A percentile compares a stretch with the other conserved stretches of the same genome.
Evolutionary conservation across 2,329 filamentous ascomycete genomes (phyloP).

Genomic region (Ceratocystis alfenasii): DNA sequence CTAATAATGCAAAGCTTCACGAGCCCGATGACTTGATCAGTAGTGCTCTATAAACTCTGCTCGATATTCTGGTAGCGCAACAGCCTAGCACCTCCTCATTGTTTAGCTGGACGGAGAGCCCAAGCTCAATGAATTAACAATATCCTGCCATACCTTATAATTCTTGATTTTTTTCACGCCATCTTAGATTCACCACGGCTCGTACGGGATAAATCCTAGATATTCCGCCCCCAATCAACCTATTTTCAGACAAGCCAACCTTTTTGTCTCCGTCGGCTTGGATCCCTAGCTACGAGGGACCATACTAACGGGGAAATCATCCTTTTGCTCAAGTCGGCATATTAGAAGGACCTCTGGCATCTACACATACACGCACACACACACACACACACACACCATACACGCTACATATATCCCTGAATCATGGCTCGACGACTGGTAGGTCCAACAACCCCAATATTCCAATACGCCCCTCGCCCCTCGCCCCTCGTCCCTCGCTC

Average conservation of each 20-base stretch:
- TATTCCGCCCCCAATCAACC: background rate
- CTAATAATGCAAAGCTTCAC: background rate
- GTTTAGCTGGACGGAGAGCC: background rate
- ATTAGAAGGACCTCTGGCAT: background rate
- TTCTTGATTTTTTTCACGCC: background rate
- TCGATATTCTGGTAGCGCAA: background rate
- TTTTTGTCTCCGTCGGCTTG: background rate
- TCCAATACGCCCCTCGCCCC: background rate
- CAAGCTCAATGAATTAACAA: background rate
- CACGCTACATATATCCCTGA: background rate
- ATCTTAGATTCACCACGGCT: background rate
- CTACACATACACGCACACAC: background rate
- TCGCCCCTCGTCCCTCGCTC: background rate
- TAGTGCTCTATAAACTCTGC: constrained; percentile 5
- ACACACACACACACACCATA: too few relatives aligned
- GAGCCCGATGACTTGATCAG: constrained; percentile 5
- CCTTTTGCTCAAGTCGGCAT: background rate
- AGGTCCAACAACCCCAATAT: background rate
- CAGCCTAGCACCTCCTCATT: background rate
- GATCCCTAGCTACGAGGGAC: background rate
- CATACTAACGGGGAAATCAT: background rate
- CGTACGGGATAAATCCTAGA: background rate
- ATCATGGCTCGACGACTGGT: constrained; percentile 19
- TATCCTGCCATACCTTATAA: background rate
- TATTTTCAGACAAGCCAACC: background rate